Evolutionary conservation across 1,284 basidiomycete genomes (phyloP), one percentile per base, ranked within the genome.

Genomic region (Austroboletus novae-zelandiae): DNA sequence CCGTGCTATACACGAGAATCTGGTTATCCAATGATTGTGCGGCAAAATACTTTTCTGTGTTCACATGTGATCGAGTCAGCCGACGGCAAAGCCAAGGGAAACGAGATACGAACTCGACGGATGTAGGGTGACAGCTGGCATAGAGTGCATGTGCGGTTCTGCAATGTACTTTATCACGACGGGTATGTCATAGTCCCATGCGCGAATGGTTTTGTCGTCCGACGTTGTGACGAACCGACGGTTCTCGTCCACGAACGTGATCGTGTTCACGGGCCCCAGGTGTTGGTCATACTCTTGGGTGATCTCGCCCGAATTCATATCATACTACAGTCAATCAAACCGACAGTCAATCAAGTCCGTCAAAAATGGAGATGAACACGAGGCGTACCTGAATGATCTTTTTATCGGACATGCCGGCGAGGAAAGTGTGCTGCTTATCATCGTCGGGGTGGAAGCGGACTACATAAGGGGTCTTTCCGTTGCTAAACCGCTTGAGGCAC

Each of bases 141-240:
- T 98, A 32, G 94, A 97, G 72, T 99, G 95, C 97, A 99, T 99
- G 66, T 94, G 88, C 9, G 97, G 97, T 70, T 99, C 97, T 30
- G 97, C 95, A 55, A 99, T 98, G 71, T 98, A 97, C 72, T 99
- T 99, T 80, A 99, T 98, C 52, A 98, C 94, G 25, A 99, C 95
- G 5, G 95, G 95, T 57, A 98, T 98, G 72, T 98, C 94, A 68
- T 89, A 96, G 69, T 96, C 93, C 97, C 97, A 99, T 17, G 93
- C 96, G 46, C 97, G 89, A 65, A 99, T 97, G 7, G 94, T 98
- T 77, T 99, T 99, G 75, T 99, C 97, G 70, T 99, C 97, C 14
- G 94, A 98, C 9, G 97, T 98, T 3, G 97, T 98, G 43, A 99
- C 89, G 69, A 99, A 99, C 46, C 97, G 85, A 55, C 97, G 77